Conservation (phyloP, 352 stramenopile genomes). For the Elongisporangium prolatum region DNA sequence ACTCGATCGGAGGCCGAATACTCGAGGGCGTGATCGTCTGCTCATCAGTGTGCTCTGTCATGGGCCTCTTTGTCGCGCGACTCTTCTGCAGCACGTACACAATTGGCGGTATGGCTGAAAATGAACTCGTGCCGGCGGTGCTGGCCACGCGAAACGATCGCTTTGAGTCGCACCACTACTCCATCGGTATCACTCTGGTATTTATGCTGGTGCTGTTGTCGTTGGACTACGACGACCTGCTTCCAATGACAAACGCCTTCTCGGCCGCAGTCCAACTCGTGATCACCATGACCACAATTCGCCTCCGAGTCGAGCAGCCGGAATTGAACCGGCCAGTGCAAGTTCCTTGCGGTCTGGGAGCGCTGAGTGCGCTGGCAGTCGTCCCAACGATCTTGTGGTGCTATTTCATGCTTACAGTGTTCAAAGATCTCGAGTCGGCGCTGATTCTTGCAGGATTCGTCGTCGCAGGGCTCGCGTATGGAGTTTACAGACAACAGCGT, state of each 20-base stretch:
- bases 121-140: slow-evolving; percentile 60
- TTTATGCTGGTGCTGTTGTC: slow-evolving; percentile 17
- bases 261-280: slow-evolving; percentile 71
- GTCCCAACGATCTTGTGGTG: neutral
- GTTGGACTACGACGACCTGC: slow-evolving; percentile 38
- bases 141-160: slow-evolving; percentile 26
- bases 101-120: slow-evolving; percentile 58
- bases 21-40: slow-evolving; percentile 79
- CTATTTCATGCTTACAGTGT: neutral
- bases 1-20: slow-evolving; percentile 64
- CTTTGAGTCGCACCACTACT: slow-evolving; percentile 23
- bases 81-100: slow-evolving; percentile 84
- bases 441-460: neutral
- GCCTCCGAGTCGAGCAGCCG: neutral
- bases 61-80: slow-evolving; percentile 86
- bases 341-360: neutral
- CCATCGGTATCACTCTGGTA: slow-evolving; percentile 20
- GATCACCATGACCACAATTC: slow-evolving; percentile 15
- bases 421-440: neutral
- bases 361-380: neutral
- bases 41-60: slow-evolving; percentile 60
- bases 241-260: slow-evolving; percentile 80
- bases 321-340: neutral
- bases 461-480: neutral
- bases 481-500: neutral